Conservation (phyloP, 257 asterid genomes). For the Solanum lignicaule region DNA sequence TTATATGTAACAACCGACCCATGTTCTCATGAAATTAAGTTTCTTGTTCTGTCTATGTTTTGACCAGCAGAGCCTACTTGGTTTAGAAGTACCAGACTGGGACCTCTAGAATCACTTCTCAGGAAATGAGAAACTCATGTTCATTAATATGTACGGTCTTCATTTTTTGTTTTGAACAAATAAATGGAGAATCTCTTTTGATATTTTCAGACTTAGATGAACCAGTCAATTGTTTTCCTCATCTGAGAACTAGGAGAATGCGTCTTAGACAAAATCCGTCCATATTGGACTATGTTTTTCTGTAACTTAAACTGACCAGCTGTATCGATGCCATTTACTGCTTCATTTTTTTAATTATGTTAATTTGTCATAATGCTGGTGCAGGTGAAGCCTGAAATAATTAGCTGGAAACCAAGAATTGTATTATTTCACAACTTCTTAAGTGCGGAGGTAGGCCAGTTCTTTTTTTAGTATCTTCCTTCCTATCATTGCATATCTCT, state of each 20-base stretch:
- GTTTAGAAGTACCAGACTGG: background rate
- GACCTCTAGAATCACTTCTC: background rate
- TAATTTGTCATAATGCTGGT: slow-evolving; percentile 1
- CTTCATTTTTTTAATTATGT: background rate
- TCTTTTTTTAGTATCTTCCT: background rate
- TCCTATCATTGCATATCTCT: background rate
- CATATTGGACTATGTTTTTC: background rate
- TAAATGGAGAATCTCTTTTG: background rate
- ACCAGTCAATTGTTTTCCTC: background rate
- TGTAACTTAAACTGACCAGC: background rate
- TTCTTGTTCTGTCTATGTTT: background rate
- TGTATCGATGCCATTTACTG: background rate
- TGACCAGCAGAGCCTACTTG: background rate
- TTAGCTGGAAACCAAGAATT: slow-evolving; percentile 77
- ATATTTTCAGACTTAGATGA: background rate
- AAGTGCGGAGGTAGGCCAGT: slow-evolving; percentile 55
- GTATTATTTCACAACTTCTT: slow-evolving; percentile 60
- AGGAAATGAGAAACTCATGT: background rate
- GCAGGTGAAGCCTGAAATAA: slow-evolving; percentile 75
- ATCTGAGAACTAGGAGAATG: background rate
- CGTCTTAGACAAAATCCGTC: background rate
- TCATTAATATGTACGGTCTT: background rate
- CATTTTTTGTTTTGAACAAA: background rate
- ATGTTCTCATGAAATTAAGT: background rate
- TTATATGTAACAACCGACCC: background rate